Evolutionary conservation across 345 rosid genomes (phyloP), one percentile per base, ranked within the genome.

Genomic region (Hibiscus trionum): DNA sequence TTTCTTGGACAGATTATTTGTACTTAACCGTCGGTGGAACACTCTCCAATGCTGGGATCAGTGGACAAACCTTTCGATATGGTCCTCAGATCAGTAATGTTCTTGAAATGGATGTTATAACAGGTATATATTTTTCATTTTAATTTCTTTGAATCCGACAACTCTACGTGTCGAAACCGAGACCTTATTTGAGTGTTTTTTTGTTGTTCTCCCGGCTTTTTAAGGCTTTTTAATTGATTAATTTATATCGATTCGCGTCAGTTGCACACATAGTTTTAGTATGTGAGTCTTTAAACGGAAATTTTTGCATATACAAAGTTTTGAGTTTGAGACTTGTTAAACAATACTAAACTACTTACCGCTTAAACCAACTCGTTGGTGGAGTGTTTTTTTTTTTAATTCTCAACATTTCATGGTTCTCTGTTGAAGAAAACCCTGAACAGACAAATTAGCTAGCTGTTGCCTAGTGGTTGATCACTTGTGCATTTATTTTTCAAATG

Each of bases 31-130:
- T 92, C 1, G 99, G 98, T 2, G 99, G 99, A 27, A 95, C 99
- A 2, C 93, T 95, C 50, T 90, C 97, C 8, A 92, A 95, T 56
- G 97, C 90, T 11, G 99, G 99, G 62, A 95, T 95, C 16, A 82
- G 99, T 15, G 99, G 99, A 19, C 93, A 89, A 50, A 83, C 84
- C 5, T 95, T 92, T 79, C 88, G 91, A 9, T 82, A 80, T 21
- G 98, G 99, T 37, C 99, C 99, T 44, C 99, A 92, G 79, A 95
- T 95, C 81, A 90, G 88, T 84, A 95, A 92, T 50, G 97, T 92
- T 47, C 79, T 76, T 33, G 93, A 92, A 80, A 17, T 95, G 72
- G 98, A 95, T 78, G 97, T 95, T 53, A 70, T 92, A 14, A 95
- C 96, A 9, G 99, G 99, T 95, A 11, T 9, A 7, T 2, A 8